Base-by-base conservation (phyloP, 257 asterid genomes). In the Fraxinus cuspidata region DNA sequence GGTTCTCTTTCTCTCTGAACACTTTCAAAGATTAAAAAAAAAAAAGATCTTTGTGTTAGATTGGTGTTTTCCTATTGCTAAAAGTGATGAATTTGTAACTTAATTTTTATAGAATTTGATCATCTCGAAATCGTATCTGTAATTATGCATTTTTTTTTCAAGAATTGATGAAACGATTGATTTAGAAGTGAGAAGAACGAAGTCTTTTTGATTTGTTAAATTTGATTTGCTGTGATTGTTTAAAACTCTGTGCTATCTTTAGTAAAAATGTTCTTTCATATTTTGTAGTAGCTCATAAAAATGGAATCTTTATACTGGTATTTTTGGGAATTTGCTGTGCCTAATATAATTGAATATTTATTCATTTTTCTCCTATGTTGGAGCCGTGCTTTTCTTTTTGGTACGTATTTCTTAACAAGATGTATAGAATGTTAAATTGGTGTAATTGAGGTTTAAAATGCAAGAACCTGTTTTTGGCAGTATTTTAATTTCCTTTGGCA, bases 101-200 rank as follows among this genome's bases (percentile, higher is more conserved):
- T 35, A 56, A 38, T 63, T n/a, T 3, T 15, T 13, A 28, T 11
- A 68, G 78, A 66, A 18, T 27, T 13, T 49, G 38, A n/a, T 82
- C 19, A 32, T 16, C 19, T 63, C 47, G 53, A 10, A 56, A 12
- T 9, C 27, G 58, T 68, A 35, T 29, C 34, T 29, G 47, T 28
- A 15, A 7, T 12, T 23, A 7, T 64, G 49, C 71, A 40, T 1
- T 10, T 21, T 78, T 53, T 44, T 73, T 35, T 49, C 72, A 31
- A 19, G 53, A 70, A 51, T 63, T 77, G 60, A 71, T 32, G 44
- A 74, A 12, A 71, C 53, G 3, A 25, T 68, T 25, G 77, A 72
- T 53, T 73, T 74, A 49, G 29, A 65, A 76, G 53, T 83, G 74
- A 78, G 42, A 37, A 73, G 83, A 77, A 76, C 51, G 74, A 67